phyloP scores from a whole-genome alignment of 495 filamentous ascomycete species.

The Hypoxylon fragiforme region DNA sequence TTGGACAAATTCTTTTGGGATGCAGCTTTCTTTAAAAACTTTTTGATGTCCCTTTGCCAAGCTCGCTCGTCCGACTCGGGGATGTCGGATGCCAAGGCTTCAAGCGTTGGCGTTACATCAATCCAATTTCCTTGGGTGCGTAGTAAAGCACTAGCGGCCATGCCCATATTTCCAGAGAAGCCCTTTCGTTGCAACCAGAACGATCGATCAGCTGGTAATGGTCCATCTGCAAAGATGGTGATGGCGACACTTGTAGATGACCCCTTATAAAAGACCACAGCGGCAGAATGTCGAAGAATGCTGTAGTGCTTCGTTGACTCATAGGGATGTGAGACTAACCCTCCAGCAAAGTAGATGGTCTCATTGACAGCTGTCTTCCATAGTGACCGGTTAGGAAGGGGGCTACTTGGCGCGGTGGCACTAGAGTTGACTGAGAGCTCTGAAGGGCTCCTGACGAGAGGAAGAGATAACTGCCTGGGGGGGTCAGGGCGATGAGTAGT shows the following conservation, averaged over 20 bases:
- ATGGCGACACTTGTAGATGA: slow-evolving; percentile 62
- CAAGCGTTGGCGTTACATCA: slow-evolving; percentile 62
- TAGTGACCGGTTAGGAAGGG: slow-evolving; percentile 24
- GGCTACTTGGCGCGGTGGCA: slow-evolving; percentile 5
- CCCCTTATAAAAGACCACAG: slow-evolving; percentile 66
- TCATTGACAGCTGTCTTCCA: slow-evolving; percentile 57
- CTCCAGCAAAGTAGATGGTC: slow-evolving; percentile 64
- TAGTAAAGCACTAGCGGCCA: slow-evolving; percentile 64
- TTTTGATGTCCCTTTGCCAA: slow-evolving; percentile 68
- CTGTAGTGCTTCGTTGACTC: slow-evolving; percentile 69
- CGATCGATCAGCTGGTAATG: slow-evolving; percentile 59
- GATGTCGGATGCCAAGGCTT: slow-evolving; percentile 50
- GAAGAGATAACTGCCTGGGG: slow-evolving; percentile 14
- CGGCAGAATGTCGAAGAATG: slow-evolving; percentile 66
- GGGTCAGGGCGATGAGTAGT: slow-evolving; percentile 1
- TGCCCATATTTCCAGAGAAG: slow-evolving; percentile 68
- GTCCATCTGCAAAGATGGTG: slow-evolving; percentile 62
- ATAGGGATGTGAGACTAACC: slow-evolving; percentile 62
- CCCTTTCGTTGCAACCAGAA: slow-evolving; percentile 69
- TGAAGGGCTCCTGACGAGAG: slow-evolving; percentile 28
- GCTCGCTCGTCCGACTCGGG: slow-evolving; percentile 58
- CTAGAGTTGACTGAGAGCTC: slow-evolving; percentile 22
- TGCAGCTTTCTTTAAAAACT: slow-evolving; percentile 56
- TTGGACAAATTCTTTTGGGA: slow-evolving; percentile 43
- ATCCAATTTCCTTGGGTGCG: slow-evolving; percentile 61